A percentile compares a stretch with the other conserved stretches of the same genome.
These are phyloP conservation scores for Fusarium anthophilum DNA, from an alignment of 2,329 filamentous ascomycete species.

Conservation along the genomic window DNA sequence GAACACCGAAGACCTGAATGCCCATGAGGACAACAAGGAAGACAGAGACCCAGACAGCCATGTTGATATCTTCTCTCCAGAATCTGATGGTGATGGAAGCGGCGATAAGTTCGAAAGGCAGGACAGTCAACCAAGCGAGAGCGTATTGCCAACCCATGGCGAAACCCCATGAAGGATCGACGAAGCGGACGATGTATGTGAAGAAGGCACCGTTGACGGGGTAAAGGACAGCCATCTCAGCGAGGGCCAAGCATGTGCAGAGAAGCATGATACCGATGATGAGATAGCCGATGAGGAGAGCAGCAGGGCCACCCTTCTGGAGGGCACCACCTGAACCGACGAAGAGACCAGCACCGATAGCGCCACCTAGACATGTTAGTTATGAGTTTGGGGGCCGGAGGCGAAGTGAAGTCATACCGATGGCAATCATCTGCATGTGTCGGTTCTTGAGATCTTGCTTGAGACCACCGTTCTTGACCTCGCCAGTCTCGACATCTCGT, in stretches of 20 bases:
- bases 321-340: conserved; percentile 82
- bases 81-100: conserved; percentile 85
- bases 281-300: conserved; percentile 79
- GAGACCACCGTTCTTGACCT: conserved; percentile 34
- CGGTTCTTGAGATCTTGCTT: conserved; percentile 77
- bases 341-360: conserved; percentile 80
- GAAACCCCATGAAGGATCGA: conserved; percentile 94
- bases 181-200: conserved; percentile 88
- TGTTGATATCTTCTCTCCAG: conserved; percentile 73
- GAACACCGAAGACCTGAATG: conserved; percentile 90
- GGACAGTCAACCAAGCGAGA: conserved; percentile 83
- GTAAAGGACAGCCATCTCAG: conserved; percentile 90
- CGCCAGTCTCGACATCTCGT: conserved; percentile 34
- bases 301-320: conserved; percentile 77
- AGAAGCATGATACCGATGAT: conserved; percentile 37
- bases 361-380: conserved; percentile 33
- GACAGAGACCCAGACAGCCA: conserved; percentile 82
- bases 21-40: conserved; percentile 79
- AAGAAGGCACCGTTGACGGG: conserved; percentile 93
- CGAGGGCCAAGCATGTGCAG: conserved; percentile 83
- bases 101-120: conserved; percentile 88
- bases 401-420: conserved; percentile 55
- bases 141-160: conserved; percentile 97
- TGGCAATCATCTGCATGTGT: conserved; percentile 97
- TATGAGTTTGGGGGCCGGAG: neutral